phyloP scores from a whole-genome alignment of 352 stramenopile species.

The Phytophthora palmivora region DNA sequence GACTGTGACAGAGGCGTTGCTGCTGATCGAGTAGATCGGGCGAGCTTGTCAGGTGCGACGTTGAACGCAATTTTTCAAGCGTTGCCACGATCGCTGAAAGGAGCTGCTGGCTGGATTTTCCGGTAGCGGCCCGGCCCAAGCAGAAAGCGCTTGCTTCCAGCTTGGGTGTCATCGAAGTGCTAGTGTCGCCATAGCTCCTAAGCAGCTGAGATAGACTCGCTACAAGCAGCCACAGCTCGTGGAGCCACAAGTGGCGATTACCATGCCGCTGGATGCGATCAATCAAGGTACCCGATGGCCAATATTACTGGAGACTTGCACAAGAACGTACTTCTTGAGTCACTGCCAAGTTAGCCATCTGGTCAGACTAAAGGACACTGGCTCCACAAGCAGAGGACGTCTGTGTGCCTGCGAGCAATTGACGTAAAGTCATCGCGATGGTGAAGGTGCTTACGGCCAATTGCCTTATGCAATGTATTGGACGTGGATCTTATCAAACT shows the following conservation, averaged over 20 bases:
- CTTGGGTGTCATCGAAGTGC: neutral
- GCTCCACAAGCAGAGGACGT: slow-evolving; percentile 13
- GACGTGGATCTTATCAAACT: too few species aligned
- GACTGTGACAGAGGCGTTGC: too few species aligned
- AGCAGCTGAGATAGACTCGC: slow-evolving; percentile 13
- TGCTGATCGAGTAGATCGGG: neutral
- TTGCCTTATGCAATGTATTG: too few species aligned
- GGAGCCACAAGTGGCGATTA: slow-evolving; percentile 29
- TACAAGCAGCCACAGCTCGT: slow-evolving; percentile 10
- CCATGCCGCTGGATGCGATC: slow-evolving; percentile 8
- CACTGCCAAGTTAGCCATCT: slow-evolving; percentile 27
- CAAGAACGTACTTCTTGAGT: slow-evolving; percentile 11
- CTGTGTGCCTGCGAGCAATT: neutral
- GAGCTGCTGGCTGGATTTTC: slow-evolving; percentile 35
- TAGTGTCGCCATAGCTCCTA: neutral
- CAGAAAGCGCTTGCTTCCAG: slow-evolving; percentile 1
- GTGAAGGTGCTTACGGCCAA: too few species aligned
- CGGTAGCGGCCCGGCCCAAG: slow-evolving; percentile 12
- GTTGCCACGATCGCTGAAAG: slow-evolving; percentile 35
- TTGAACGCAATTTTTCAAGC: slow-evolving; percentile 32
- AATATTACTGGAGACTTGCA: slow-evolving; percentile 16
- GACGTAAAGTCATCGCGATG: too few species aligned
- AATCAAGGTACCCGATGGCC: slow-evolving; percentile 15
- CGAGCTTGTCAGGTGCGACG: slow-evolving; percentile 12
- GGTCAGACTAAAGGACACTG: slow-evolving; percentile 31